Conservation (phyloP, 331 rosid genomes). For the Telfairia occidentalis region DNA sequence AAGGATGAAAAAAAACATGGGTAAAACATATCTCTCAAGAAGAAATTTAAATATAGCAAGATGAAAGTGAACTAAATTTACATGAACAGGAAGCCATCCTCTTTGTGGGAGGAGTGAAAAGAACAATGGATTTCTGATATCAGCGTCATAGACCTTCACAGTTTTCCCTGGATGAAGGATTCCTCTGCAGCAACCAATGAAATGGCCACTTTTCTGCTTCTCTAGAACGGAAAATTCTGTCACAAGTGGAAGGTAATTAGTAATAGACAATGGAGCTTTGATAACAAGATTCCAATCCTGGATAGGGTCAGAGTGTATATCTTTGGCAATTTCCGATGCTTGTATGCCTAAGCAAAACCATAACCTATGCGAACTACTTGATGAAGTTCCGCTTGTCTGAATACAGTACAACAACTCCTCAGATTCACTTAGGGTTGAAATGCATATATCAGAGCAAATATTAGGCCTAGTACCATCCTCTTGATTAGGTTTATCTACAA, state of each 20-base stretch:
- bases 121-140: constrained; percentile 81
- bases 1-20: constrained; percentile 9
- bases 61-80: constrained; percentile 14
- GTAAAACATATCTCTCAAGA: not conserved
- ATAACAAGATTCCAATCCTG: constrained; percentile 90
- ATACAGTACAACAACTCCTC: constrained; percentile 72
- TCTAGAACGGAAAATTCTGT: constrained; percentile 88
- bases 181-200: constrained; percentile 64
- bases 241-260: constrained; percentile 85
- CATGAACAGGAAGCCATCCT: constrained; percentile 90
- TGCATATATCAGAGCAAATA: constrained; percentile 39
- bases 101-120: constrained; percentile 83
- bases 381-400: constrained; percentile 52
- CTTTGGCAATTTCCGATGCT: constrained; percentile 85
- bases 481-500: constrained; percentile 35
- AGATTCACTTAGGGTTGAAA: constrained; percentile 65
- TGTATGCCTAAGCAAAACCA: constrained; percentile 87
- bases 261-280: constrained; percentile 69
- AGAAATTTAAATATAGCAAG: not conserved
- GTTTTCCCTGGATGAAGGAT: constrained; percentile 61
- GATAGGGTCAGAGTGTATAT: constrained; percentile 76
- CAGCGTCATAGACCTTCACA: constrained; percentile 63
- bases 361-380: constrained; percentile 47
- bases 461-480: constrained; percentile 28
- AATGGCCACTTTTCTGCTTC: constrained; percentile 64